phyloP scores from a whole-genome alignment of 2,329 filamentous ascomycete genomes.

The Leptographium radiaticola region DNA sequence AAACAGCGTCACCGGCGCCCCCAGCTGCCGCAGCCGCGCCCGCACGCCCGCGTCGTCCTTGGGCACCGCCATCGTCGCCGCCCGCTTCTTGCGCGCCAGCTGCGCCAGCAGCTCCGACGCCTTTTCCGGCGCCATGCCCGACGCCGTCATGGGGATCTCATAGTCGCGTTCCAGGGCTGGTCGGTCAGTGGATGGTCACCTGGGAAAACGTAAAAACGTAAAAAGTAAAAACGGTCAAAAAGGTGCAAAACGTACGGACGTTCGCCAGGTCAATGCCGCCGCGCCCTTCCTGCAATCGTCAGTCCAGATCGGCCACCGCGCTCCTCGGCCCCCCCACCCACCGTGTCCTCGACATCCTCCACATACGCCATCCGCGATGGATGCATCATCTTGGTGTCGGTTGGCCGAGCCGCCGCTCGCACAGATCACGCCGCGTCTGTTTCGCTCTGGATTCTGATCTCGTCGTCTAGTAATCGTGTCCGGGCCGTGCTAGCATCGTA shows the following conservation, averaged over 20 bases:
- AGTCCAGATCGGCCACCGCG: neutral
- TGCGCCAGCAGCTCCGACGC: slow-evolving; percentile 76
- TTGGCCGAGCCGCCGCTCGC: neutral
- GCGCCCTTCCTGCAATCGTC: neutral
- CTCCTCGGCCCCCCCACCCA: slow-evolving; percentile 33
- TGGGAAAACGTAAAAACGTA: no score
- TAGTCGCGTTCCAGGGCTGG: slow-evolving; percentile 63
- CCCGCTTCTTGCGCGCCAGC: slow-evolving; percentile 81
- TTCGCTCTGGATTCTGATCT: no score
- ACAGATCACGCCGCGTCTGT: no score
- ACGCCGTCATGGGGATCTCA: slow-evolving; percentile 52
- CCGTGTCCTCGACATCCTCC: slow-evolving; percentile 63
- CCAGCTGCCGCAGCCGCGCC: slow-evolving; percentile 65
- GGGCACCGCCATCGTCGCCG: slow-evolving; percentile 75
- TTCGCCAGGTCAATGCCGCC: slow-evolving; percentile 28
- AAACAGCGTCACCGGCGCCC: slow-evolving; percentile 90
- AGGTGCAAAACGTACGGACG: slow-evolving; percentile 22
- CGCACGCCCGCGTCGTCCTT: slow-evolving; percentile 87
- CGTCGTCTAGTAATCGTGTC: no score
- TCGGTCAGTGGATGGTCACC: neutral
- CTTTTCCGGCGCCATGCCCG: slow-evolving; percentile 63
- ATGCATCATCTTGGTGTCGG: slow-evolving; percentile 49
- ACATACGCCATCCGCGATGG: slow-evolving; percentile 88
- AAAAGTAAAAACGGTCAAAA: neutral
- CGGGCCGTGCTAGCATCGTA: no score